These are phyloP conservation scores for Phaeosphaeria sp. DNA, from an alignment of 2,329 filamentous ascomycete genomes.

Conservation along the genomic window DNA sequence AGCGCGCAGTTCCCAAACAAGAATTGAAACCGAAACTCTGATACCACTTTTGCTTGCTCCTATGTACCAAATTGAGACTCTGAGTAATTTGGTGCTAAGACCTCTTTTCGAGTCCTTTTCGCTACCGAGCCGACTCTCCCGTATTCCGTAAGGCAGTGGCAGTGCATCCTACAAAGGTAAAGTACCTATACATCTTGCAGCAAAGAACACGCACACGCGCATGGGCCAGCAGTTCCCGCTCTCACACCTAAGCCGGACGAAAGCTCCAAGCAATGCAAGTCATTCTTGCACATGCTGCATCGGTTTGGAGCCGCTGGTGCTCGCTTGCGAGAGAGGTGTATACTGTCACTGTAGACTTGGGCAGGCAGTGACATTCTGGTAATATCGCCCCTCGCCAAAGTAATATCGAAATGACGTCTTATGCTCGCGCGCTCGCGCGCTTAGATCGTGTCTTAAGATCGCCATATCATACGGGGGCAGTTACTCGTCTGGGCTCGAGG, in stretches of 20 bases:
- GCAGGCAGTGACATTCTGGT: neutral
- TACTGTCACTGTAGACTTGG: no score
- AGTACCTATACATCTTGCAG: neutral
- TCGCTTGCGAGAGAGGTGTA: neutral
- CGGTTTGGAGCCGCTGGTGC: neutral
- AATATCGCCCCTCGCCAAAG: neutral
- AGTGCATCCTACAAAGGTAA: neutral
- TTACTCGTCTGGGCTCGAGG: neutral
- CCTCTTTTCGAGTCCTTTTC: neutral
- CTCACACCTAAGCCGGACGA: neutral
- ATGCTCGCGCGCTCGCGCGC: neutral
- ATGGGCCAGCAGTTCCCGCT: neutral
- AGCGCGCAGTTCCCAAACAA: neutral
- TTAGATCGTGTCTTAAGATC: neutral
- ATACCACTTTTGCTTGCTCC: neutral
- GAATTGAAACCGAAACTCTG: neutral
- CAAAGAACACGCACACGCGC: neutral
- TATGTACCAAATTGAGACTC: neutral
- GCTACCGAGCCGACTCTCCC: neutral
- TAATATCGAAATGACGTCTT: constrained; percentile 1
- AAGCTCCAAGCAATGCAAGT: neutral
- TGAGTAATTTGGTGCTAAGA: neutral
- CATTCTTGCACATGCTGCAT: neutral
- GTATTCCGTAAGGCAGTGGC: neutral
- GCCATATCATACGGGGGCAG: neutral